A percentile compares a stretch with the other conserved stretches of the same genome.
Evolutionary conservation across 257 asterid species (phyloP).

Genomic region (Osmanthus fragrans): DNA sequence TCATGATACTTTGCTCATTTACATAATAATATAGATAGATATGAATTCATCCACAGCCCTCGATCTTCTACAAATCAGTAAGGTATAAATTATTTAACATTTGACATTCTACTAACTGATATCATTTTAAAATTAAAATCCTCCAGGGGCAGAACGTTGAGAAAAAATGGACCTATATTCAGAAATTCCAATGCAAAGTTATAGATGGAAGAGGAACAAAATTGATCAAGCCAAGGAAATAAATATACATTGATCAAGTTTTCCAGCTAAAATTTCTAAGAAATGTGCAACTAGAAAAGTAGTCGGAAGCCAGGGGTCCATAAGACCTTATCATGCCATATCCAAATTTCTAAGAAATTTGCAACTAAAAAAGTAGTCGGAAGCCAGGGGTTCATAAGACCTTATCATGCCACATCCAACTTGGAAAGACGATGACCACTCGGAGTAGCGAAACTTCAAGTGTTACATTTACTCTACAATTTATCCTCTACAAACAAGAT

Average conservation of each 20-base stretch:
- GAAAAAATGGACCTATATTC: not conserved
- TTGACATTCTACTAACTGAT: too few species aligned
- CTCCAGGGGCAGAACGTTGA: not conserved
- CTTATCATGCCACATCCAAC: not conserved
- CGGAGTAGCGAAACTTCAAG: not conserved
- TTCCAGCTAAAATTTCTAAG: too few species aligned
- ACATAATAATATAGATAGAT: too few species aligned
- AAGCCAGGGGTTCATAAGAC: not conserved
- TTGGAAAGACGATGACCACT: not conserved
- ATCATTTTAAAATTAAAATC: too few species aligned
- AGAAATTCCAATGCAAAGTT: not conserved
- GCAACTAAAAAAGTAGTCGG: not conserved
- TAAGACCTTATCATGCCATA: not conserved
- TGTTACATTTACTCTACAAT: not conserved
- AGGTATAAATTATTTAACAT: too few species aligned
- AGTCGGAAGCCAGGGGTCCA: not conserved
- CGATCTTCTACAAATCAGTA: too few species aligned
- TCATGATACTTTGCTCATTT: too few species aligned
- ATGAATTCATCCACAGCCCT: too few species aligned
- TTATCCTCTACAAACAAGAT: not conserved
- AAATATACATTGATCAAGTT: not conserved
- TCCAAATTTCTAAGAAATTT: too few species aligned
- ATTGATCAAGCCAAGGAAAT: not conserved
- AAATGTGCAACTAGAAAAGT: not conserved
- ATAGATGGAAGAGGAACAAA: not conserved